Evolutionary conservation across 2,329 filamentous ascomycete genomes (phyloP), one percentile per base, ranked within the genome.

Genomic region (Hymenotorrendiella dingleyae): DNA sequence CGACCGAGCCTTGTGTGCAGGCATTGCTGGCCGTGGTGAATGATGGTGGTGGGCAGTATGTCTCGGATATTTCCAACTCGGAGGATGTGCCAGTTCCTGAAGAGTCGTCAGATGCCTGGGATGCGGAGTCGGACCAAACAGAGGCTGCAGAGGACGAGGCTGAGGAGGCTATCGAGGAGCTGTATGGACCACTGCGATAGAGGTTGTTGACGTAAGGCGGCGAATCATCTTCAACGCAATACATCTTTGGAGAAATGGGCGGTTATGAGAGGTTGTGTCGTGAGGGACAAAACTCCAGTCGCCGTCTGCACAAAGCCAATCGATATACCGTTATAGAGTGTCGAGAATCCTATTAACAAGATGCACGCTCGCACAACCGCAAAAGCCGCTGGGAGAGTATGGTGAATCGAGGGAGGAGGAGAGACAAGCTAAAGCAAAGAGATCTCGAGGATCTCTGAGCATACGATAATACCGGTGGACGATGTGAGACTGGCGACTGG

Each of bases 121-220:
- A 81, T 43, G 80, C 82, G 38, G 72, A 76, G 58, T 84, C 73
- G 53, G 87, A 93, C 73, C 87, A 93, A 56, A 88, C 73, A 24
- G 86, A 93, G 43, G 80, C 78, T 45, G 82, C 77, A 16, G 85
- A 89, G 43, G 84, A 84, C 22, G 86, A 88, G 45, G 84, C 79
- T 54, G 84, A 86, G 43, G 83, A 83, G 59, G 82, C 78, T 71
- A 88, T 68, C 30, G 83, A 82, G 46, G 80, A 76, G 62, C 76
- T 78, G 66, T 87, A 90, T 52, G 80, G 76, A 47, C 67, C 67
- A 69, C 74, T 71, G 62, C 62, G 67, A 58, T 68, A 64, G 54
- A 66, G 61, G 50, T 64, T 63, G 64, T 68, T 66, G 64, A 68
- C 66, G 61, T 70, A 71, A 64, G 68, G 67, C 66, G 74, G 69